Conservation (phyloP, 345 rosid species). For the Lumnitzera racemosa region DNA sequence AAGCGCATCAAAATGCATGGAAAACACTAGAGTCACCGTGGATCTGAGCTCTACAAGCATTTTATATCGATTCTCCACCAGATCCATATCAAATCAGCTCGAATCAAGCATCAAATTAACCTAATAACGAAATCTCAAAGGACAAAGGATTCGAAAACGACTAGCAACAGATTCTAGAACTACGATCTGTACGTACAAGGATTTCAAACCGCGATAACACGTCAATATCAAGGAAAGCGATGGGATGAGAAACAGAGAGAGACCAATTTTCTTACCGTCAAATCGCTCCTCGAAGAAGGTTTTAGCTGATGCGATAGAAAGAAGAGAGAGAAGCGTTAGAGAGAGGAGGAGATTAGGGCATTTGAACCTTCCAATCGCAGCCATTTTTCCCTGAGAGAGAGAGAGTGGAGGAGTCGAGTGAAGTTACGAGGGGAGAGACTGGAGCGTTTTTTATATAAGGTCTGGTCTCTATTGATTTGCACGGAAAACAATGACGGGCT, state of each 20-base stretch:
- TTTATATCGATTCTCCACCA: no score
- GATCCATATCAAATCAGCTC: no score
- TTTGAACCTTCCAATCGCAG: constrained; percentile 27
- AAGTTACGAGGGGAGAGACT: neutral
- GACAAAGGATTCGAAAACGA: no score
- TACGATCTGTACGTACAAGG: neutral
- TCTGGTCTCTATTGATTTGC: neutral
- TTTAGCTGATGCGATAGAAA: constrained; percentile 46
- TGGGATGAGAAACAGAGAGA: neutral
- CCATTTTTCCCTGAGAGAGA: constrained; percentile 16
- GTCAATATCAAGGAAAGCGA: neutral
- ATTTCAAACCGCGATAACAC: neutral
- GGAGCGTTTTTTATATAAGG: constrained; percentile 12
- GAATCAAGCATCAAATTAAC: no score
- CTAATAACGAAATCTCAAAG: no score
- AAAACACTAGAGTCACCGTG: no score
- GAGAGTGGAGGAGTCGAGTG: constrained; percentile 1
- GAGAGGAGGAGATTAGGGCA: constrained; percentile 29
- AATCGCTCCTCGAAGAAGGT: constrained; percentile 92
- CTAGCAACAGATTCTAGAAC: no score
- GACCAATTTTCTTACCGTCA: constrained; percentile 38
- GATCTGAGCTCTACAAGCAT: no score
- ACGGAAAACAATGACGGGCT: constrained; percentile 1
- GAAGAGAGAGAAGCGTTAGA: constrained; percentile 20
- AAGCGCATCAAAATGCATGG: no score